phyloP scores from a whole-genome alignment of 2,329 filamentous ascomycete genomes.

The Fusarium sulawesiense region DNA sequence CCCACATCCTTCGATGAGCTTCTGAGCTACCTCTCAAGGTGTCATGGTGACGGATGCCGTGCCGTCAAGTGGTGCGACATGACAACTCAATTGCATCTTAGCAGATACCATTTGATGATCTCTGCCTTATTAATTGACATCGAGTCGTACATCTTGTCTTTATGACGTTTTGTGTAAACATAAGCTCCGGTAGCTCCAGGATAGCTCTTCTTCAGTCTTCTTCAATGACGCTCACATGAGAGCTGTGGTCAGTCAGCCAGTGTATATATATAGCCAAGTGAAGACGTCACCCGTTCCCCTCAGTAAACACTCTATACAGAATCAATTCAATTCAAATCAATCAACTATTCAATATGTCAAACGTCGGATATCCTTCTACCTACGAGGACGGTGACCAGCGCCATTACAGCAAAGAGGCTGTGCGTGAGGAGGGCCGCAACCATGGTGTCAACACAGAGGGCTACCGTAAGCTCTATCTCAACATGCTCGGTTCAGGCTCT shows the following conservation, averaged over 20 bases:
- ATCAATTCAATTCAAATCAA: too few relatives aligned
- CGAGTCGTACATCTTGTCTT: neutral
- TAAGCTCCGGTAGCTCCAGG: neutral
- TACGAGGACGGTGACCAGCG: conserved; percentile 33
- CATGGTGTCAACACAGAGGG: conserved; percentile 24
- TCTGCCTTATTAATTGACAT: neutral
- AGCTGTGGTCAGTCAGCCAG: neutral
- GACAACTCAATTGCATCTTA: neutral
- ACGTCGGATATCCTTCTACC: conserved; percentile 15
- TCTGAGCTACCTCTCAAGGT: neutral
- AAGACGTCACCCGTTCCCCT: too few relatives aligned
- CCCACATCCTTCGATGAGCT: neutral
- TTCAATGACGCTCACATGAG: conserved; percentile 33
- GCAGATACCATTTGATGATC: rapidly evolving
- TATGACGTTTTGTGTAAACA: conserved; percentile 16
- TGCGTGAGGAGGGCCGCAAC: conserved; percentile 8
- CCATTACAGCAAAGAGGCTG: conserved; percentile 13
- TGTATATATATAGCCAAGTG: neutral
- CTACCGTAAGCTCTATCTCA: conserved; percentile 11
- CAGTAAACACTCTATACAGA: too few relatives aligned
- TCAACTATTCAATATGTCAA: conserved; percentile 13
- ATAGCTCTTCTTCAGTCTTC: neutral
- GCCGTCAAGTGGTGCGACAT: neutral
- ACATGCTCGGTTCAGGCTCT: too few relatives aligned
- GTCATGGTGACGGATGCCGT: neutral